Conservation (phyloP, 2,329 filamentous ascomycete species). For the Purpureocillium takamizusanense region DNA sequence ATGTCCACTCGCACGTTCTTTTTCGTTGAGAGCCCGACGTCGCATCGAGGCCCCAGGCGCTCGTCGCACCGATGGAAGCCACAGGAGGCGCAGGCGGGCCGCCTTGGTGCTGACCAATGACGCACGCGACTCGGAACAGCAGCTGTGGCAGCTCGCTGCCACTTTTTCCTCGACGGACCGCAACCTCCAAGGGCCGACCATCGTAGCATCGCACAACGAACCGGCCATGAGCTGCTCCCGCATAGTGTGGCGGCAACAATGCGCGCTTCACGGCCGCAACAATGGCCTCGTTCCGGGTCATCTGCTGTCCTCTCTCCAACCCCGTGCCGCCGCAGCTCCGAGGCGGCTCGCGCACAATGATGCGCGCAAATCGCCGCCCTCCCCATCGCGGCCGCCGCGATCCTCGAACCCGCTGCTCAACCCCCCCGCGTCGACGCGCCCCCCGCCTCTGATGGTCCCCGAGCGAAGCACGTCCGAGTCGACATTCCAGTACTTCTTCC, state of each 20-base stretch:
- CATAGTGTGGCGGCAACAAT: constrained; percentile 21
- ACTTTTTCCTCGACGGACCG: background rate
- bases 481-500: constrained; percentile 39
- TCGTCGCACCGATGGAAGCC: too few relatives aligned
- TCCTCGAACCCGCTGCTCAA: constrained; percentile 43
- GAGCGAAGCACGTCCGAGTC: constrained; percentile 29
- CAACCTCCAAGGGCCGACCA: background rate
- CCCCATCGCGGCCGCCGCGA: constrained; percentile 8
- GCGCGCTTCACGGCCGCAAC: constrained; percentile 11
- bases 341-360: constrained; percentile 14
- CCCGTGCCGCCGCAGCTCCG: constrained; percentile 5
- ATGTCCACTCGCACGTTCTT: too few relatives aligned
- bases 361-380: constrained; percentile 8
- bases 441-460: constrained; percentile 59
- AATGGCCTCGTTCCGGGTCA: constrained; percentile 5
- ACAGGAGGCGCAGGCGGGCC: background rate
- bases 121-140: background rate
- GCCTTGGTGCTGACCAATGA: constrained; percentile 1
- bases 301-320: constrained; percentile 7
- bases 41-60: too few relatives aligned
- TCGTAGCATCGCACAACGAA: too few relatives aligned
- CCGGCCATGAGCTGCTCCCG: constrained; percentile 11
- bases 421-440: constrained; percentile 63
- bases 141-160: too few relatives aligned
- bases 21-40: background rate